Evolutionary conservation across 345 rosid genomes (phyloP).

Genomic region (Salix brachista): DNA sequence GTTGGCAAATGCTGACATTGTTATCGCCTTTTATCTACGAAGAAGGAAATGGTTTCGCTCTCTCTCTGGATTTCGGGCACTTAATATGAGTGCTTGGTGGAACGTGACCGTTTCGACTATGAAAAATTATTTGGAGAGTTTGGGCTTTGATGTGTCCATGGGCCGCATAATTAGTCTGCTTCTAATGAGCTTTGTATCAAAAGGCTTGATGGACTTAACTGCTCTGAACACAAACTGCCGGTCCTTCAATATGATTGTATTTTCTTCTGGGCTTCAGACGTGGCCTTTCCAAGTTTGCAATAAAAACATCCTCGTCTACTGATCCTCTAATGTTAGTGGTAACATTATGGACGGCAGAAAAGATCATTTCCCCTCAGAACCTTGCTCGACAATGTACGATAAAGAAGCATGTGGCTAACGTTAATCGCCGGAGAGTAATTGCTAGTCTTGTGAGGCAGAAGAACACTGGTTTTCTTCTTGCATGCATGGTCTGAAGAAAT

Average conservation of each 20-base stretch:
- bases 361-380: too few species aligned
- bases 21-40: slow-evolving; percentile 3
- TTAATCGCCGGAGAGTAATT: background rate
- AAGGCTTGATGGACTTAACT: background rate
- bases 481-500: background rate
- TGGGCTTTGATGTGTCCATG: background rate
- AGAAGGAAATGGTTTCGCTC: background rate
- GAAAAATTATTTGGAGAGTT: background rate
- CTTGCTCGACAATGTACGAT: background rate
- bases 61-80: background rate
- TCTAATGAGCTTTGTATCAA: background rate
- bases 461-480: background rate
- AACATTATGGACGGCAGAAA: background rate
- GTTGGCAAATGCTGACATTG: slow-evolving; percentile 50
- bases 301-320: background rate
- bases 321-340: background rate
- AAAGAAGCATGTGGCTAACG: background rate
- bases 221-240: background rate
- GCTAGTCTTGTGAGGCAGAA: background rate
- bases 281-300: background rate
- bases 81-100: background rate
- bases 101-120: background rate
- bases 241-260: background rate
- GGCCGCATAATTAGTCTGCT: background rate
- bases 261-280: background rate